Evolutionary conservation across 331 rosid species (phyloP).

Genomic region (Saraca asoca): DNA sequence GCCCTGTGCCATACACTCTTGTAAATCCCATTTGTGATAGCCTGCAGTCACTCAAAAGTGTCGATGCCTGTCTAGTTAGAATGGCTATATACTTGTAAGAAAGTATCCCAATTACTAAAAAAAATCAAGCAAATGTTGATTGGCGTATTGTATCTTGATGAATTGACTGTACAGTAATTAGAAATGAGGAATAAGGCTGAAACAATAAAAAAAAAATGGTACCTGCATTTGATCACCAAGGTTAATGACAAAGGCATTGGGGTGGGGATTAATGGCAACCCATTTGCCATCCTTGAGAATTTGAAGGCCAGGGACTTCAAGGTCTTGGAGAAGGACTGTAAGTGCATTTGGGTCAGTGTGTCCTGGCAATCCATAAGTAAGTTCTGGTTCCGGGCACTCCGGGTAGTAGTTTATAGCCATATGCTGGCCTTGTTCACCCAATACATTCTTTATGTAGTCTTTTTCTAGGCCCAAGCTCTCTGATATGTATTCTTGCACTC

Average conservation of each 20-base stretch:
- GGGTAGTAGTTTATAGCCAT: conserved; percentile 96
- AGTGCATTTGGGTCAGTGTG: conserved; percentile 96
- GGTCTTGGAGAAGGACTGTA: conserved; percentile 81
- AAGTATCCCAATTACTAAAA: too few species aligned
- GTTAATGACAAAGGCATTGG: conserved; percentile 81
- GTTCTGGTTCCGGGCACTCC: conserved; percentile 87
- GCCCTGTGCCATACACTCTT: conserved; percentile 95
- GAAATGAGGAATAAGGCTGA: neutral
- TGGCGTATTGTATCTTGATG: too few species aligned
- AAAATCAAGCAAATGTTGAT: too few species aligned
- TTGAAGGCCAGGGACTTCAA: conserved; percentile 74
- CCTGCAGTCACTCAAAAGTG: conserved; percentile 47
- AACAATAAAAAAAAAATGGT: neutral
- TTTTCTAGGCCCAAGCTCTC: too few species aligned
- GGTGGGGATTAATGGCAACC: conserved; percentile 76
- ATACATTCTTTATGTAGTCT: too few species aligned
- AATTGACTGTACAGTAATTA: too few species aligned
- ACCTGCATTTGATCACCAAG: conserved; percentile 92
- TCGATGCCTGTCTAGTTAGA: too few species aligned
- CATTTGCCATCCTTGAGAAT: conserved; percentile 78
- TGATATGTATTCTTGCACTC: too few species aligned
- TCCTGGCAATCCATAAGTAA: conserved; percentile 84
- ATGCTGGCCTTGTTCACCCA: conserved; percentile 94
- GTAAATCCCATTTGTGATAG: conserved; percentile 78
- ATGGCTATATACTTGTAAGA: too few species aligned